These are phyloP conservation scores for Colletotrichum tamarilloi DNA, from an alignment of 2,329 filamentous ascomycete genomes.

Conservation along the genomic window DNA sequence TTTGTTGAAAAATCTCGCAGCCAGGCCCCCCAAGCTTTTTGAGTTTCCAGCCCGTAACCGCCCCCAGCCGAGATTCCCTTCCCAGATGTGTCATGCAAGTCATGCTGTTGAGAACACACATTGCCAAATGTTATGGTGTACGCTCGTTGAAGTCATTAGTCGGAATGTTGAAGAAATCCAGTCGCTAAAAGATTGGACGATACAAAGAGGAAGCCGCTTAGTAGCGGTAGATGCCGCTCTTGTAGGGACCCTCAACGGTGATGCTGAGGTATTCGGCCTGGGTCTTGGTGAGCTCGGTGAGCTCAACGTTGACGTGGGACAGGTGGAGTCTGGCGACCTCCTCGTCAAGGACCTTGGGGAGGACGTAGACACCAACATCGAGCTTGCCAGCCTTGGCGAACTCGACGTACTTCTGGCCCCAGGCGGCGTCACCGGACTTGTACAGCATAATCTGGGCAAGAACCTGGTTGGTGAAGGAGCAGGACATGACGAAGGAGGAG, in stretches of 20 bases:
- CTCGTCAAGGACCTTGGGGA: conserved; percentile 99
- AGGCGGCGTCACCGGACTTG: conserved; percentile 90
- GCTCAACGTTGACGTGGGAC: conserved; percentile 92
- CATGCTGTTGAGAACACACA: conserved; percentile 58
- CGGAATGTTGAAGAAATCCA: conserved; percentile 35
- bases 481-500: conserved; percentile 99
- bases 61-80: conserved; percentile 38
- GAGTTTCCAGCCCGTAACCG: conserved; percentile 41
- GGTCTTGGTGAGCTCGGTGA: conserved; percentile 83
- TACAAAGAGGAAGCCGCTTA: conserved; percentile 51
- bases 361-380: conserved; percentile 90
- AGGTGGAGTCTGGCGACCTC: conserved; percentile 96
- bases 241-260: conserved; percentile 89
- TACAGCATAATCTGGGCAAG: conserved; percentile 98
- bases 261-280: conserved; percentile 97
- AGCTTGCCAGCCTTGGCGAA: conserved; percentile 95
- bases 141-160: conserved; percentile 38
- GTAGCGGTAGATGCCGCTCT: conserved; percentile 80
- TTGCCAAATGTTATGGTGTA: conserved; percentile 38
- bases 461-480: conserved; percentile 99
- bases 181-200: conserved; percentile 39
- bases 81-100: conserved; percentile 52
- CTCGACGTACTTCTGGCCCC: conserved; percentile 94
- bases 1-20: conserved; percentile 49
- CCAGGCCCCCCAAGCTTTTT: conserved; percentile 44